A percentile compares a stretch with the other conserved stretches of the same genome.
phyloP scores from a whole-genome alignment of 441 rosid species.

The Kokia cookei region DNA sequence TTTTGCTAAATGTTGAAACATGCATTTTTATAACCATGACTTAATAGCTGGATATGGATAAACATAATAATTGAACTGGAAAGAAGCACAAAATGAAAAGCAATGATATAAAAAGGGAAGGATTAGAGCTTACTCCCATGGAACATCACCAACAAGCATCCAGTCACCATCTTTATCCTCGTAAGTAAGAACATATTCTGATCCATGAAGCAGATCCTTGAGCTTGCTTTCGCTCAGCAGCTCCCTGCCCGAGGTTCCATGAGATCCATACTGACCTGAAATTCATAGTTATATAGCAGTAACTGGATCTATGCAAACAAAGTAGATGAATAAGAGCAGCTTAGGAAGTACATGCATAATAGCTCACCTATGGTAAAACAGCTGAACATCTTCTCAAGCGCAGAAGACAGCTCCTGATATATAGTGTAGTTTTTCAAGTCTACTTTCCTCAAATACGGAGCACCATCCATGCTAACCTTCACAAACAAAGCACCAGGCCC shows the following conservation, averaged over 20 bases:
- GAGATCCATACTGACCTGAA: constrained; percentile 59
- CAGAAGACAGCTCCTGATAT: constrained; percentile 52
- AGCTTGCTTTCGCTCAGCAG: constrained; percentile 47
- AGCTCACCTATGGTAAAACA: constrained; percentile 63
- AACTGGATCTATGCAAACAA: constrained; percentile 12
- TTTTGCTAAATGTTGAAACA: not conserved
- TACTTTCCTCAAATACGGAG: constrained; percentile 65
- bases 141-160: constrained; percentile 83
- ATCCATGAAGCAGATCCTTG: constrained; percentile 58
- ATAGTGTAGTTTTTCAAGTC: constrained; percentile 49
- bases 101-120: not conserved
- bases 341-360: not conserved
- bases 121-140: constrained; percentile 56
- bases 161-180: constrained; percentile 71
- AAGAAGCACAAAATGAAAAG: not conserved
- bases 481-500: constrained; percentile 42
- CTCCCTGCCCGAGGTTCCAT: constrained; percentile 48
- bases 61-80: not conserved
- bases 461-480: constrained; percentile 76
- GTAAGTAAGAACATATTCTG: constrained; percentile 62
- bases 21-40: not conserved
- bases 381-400: constrained; percentile 71
- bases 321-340: not conserved
- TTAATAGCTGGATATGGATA: not conserved
- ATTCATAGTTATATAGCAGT: constrained; percentile 12